Base-by-base conservation (phyloP, 164 flowering plant species). In the Vitis amurensis region DNA sequence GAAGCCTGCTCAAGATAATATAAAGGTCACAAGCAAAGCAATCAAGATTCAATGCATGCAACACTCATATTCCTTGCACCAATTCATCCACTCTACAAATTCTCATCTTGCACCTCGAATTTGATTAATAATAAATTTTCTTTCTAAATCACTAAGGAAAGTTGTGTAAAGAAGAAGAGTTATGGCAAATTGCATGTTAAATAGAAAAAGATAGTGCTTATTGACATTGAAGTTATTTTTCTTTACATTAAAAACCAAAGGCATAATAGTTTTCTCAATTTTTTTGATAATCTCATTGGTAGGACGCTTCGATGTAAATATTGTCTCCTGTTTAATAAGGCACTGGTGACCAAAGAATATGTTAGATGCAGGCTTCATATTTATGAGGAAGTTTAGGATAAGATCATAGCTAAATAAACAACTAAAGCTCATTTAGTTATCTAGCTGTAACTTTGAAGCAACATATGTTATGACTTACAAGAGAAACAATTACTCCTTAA, bases 211-310 rank as follows among this genome's bases (percentile, higher is more conserved):
- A 61, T 17, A 2, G 13, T 1, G n/a, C 3, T 3, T n/a, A 23
- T 51, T 19, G 14, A 91, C 99, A 98, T 96, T 96, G 82, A 72
- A 88, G 55, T 92, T 92, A 71, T 86, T 86, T 83, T 92, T 96
- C 91, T 83, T 91, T 58, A 96, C 97, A 72, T 86, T 91, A 80
- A 96, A 96, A 17, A 98, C 98, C 85, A 96, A 70, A 66, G 99
- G 99, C 19, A 27, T 63, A 67, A 95, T 98, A 66, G 95, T 82
- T 80, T 86, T 82, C 83, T 96, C 97, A 53, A 96, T 93, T 81
- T 89, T 96, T 44, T 94, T 82, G 27, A 96, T 83, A 44, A 96
- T 93, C 75, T 93, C 97, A 64, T 80, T 84, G 11, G 97, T 97
- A 61, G 98, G 78, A 73, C 81, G 64, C 73, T 91, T 96, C 52